These are phyloP conservation scores for Hygrocybe punicea DNA, from an alignment of 768 basidiomycete genomes.

Conservation along the genomic window DNA sequence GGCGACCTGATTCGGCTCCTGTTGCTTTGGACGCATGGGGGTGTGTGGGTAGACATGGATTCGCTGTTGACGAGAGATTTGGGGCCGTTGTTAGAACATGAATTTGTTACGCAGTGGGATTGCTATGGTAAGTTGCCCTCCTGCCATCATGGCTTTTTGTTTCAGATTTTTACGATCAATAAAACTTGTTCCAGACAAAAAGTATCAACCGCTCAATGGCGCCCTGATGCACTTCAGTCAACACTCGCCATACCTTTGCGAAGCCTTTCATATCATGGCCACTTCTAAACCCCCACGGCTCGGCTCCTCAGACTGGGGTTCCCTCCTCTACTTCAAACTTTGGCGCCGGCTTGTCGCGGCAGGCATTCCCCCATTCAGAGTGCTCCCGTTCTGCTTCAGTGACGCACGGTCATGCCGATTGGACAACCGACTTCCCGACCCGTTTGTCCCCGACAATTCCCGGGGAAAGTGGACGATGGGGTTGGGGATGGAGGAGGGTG, in stretches of 20 bases:
- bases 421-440: conserved; percentile 91
- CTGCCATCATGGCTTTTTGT: not conserved
- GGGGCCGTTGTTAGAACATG: conserved; percentile 82
- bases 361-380: conserved; percentile 77
- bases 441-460: conserved; percentile 60
- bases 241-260: conserved; percentile 94
- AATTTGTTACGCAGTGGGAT: conserved; percentile 99
- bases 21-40: conserved; percentile 85
- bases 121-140: conserved; percentile 72
- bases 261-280: conserved; percentile 90
- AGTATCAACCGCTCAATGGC: conserved; percentile 80
- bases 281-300: conserved; percentile 67
- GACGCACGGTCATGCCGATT: conserved; percentile 89
- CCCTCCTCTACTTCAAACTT: conserved; percentile 85
- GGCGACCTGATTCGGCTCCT: conserved; percentile 89
- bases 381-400: conserved; percentile 93
- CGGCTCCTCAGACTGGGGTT: conserved; percentile 91
- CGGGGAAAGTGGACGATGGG: conserved; percentile 68
- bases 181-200: conserved; percentile 58
- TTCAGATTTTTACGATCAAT: not conserved
- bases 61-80: conserved; percentile 86
- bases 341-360: conserved; percentile 78
- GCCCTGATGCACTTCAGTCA: conserved; percentile 90
- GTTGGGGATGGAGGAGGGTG: conserved; percentile 56
- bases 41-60: conserved; percentile 98